Conservation (phyloP, 192 early-diverging fungal species). For the Irineochytrium annulatum region DNA sequence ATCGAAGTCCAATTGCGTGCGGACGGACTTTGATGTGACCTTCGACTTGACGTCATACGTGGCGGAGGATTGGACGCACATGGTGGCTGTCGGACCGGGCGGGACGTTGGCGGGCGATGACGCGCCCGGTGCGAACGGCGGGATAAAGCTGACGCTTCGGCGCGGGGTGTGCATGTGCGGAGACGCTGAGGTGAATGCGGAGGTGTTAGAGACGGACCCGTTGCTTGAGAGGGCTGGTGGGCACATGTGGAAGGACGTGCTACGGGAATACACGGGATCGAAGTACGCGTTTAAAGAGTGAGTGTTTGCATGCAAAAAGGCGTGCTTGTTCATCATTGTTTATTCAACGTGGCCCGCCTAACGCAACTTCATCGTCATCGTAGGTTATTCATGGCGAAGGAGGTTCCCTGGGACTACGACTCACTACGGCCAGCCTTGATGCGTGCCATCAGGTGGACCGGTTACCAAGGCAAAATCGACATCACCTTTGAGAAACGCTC, state of each 20-base stretch:
- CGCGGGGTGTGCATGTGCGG: too few species aligned
- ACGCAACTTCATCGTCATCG: neutral
- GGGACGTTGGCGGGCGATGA: neutral
- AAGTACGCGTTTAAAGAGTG: slow-evolving; percentile 33
- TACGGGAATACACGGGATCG: slow-evolving; percentile 15
- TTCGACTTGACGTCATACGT: too few species aligned
- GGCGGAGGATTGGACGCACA: neutral
- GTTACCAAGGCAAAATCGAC: slow-evolving; percentile 28
- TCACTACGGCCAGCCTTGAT: slow-evolving; percentile 19
- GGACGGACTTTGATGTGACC: neutral
- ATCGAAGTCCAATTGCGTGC: neutral
- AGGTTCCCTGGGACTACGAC: slow-evolving; percentile 40
- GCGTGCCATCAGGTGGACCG: slow-evolving; percentile 27
- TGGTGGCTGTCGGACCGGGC: neutral
- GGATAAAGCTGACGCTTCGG: too few species aligned
- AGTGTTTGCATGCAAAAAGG: neutral
- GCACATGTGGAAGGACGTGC: neutral
- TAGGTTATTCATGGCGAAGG: slow-evolving; percentile 33
- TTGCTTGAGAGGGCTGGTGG: neutral
- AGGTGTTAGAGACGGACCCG: too few species aligned
- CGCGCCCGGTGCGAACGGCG: too few species aligned
- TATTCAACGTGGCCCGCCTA: neutral
- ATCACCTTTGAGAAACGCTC: slow-evolving; percentile 32
- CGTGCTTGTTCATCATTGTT: neutral
- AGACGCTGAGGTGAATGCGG: too few species aligned